Evolutionary conservation across 306 rosid genomes (phyloP).

Genomic region (Pueraria montana): DNA sequence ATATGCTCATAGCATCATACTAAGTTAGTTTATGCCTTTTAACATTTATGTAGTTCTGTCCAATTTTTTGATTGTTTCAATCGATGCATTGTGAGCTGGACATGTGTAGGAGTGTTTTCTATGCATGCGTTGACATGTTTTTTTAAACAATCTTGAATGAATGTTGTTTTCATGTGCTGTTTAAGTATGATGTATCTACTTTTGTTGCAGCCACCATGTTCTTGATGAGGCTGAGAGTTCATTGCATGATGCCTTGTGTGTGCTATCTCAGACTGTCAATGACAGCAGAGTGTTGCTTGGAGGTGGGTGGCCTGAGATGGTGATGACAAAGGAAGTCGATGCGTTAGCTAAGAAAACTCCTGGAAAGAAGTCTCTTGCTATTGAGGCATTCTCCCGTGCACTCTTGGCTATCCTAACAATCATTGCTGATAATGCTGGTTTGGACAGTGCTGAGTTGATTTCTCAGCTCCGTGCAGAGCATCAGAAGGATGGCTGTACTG

Average conservation of each 20-base stretch:
- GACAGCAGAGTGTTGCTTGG: slow-evolving; percentile 97
- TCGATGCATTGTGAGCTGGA: slow-evolving; percentile 8
- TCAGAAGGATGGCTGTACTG: slow-evolving; percentile 82
- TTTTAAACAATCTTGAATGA: slow-evolving; percentile 6
- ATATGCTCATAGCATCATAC: background rate
- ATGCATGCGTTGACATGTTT: background rate
- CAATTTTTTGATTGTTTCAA: background rate
- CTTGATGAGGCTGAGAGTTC: slow-evolving; percentile 99
- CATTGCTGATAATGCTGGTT: slow-evolving; percentile 97
- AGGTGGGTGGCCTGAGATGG: slow-evolving; percentile 99
- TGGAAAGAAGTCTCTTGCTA: slow-evolving; percentile 95
- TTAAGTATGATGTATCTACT: slow-evolving; percentile 37
- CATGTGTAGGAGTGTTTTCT: slow-evolving; percentile 13
- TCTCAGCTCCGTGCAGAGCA: slow-evolving; percentile 98
- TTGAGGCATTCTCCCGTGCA: slow-evolving; percentile 94
- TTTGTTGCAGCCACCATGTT: slow-evolving; percentile 84
- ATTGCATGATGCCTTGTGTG: slow-evolving; percentile 97
- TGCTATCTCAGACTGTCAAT: slow-evolving; percentile 91
- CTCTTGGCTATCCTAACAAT: slow-evolving; percentile 88
- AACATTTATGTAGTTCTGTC: background rate
- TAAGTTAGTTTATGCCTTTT: slow-evolving; percentile 17
- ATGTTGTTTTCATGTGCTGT: background rate
- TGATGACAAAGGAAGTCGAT: slow-evolving; percentile 92
- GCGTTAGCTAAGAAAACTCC: slow-evolving; percentile 92
- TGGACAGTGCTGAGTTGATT: slow-evolving; percentile 96